These are phyloP conservation scores for Dunaliella sp. DNA, from an alignment of 139 green algal species.

Conservation along the genomic window DNA sequence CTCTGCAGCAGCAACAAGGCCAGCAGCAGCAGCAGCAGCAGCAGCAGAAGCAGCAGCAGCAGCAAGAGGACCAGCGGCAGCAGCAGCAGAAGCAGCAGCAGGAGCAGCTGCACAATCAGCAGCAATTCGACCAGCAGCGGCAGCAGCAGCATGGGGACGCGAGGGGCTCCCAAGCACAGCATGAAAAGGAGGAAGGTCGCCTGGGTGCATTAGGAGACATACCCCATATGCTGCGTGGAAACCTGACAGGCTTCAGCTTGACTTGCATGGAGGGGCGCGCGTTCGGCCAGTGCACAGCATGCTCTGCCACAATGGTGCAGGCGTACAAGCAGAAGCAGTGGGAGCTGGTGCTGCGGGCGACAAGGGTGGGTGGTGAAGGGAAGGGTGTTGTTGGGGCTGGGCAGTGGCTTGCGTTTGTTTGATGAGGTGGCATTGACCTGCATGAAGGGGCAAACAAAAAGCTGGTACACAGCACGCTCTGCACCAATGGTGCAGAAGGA, in stretches of 20 bases:
- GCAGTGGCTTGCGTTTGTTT: too few relatives aligned
- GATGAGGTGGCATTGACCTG: too few relatives aligned
- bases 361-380: conserved; percentile 28
- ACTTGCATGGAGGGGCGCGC: conserved; percentile 67
- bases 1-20: background rate
- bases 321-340: conserved; percentile 53
- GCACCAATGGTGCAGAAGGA: too few relatives aligned
- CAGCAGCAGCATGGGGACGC: background rate
- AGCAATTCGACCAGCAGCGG: background rate
- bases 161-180: background rate
- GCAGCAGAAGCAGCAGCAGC: conserved; percentile 2
- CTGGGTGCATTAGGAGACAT: conserved; percentile 65
- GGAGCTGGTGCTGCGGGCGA: conserved; percentile 61
- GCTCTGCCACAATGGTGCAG: conserved; percentile 70
- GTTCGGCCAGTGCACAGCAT: conserved; percentile 91
- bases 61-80: background rate
- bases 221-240: conserved; percentile 72
- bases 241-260: conserved; percentile 56
- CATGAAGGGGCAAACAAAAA: too few relatives aligned
- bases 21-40: conserved; percentile 3
- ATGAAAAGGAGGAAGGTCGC: background rate
- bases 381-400: too few relatives aligned
- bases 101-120: conserved; percentile 8
- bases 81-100: background rate
- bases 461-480: too few relatives aligned